Conservation (phyloP, 2,329 filamentous ascomycete genomes). For the Fusarium camptoceras region DNA sequence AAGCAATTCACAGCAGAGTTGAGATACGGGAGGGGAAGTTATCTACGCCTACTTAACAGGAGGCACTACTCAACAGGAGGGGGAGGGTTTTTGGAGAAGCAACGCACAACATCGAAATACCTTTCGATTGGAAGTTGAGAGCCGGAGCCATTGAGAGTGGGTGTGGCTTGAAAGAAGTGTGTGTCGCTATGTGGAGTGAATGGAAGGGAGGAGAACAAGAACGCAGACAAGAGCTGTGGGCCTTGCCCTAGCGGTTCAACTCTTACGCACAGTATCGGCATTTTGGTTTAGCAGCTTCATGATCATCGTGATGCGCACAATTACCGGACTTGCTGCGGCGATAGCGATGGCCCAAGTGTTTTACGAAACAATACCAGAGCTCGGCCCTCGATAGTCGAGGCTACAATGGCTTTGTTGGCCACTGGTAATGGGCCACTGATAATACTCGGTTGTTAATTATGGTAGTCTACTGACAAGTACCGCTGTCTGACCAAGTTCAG, state of each 20-base stretch:
- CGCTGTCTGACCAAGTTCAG: constrained; percentile 33
- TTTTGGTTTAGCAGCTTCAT: constrained; percentile 24
- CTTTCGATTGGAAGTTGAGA: constrained; percentile 36
- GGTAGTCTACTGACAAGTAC: constrained; percentile 34
- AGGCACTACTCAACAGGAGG: constrained; percentile 18
- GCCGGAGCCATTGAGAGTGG: constrained; percentile 35
- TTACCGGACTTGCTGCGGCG: constrained; percentile 23
- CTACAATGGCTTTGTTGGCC: constrained; percentile 21
- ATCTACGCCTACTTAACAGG: constrained; percentile 28
- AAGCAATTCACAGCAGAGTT: constrained; percentile 24
- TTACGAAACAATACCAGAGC: constrained; percentile 19
- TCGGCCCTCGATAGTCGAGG: constrained; percentile 20
- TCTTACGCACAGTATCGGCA: constrained; percentile 40
- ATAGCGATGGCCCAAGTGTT: constrained; percentile 30
- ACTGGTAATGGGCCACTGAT: constrained; percentile 9
- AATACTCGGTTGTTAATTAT: constrained; percentile 3
- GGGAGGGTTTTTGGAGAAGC: constrained; percentile 40
- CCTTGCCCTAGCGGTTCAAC: constrained; percentile 39
- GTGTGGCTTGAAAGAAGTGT: constrained; percentile 41
- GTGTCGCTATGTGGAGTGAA: constrained; percentile 46
- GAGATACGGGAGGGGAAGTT: constrained; percentile 16
- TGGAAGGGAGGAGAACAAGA: constrained; percentile 48
- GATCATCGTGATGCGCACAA: constrained; percentile 19
- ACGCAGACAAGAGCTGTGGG: constrained; percentile 43
- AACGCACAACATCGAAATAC: constrained; percentile 44